Evolutionary conservation across 352 stramenopile genomes (phyloP), one percentile per base, ranked within the genome.

Genomic region (Phytophthora pisi): DNA sequence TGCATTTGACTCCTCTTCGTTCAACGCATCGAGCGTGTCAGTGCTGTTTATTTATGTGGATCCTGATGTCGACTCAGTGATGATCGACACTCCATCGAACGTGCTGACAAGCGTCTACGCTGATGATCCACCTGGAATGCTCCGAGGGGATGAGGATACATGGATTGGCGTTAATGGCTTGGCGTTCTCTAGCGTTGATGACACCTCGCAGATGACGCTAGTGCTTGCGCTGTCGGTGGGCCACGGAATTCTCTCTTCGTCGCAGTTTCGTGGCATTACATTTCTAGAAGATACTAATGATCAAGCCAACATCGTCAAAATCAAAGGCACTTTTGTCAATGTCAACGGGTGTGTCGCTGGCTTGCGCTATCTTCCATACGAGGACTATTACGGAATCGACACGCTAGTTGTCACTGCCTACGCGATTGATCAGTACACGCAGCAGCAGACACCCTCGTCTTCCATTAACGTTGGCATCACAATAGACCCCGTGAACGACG

Each of bases 401-500:
- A 54, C 50, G 16, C 66, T 93, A 16, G 18, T 65, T 24, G 73
- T 90, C 26, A 51, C 46, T 18, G 81, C 75, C 5, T 61, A 64
- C 18, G 78, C 82, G 9, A 24, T 84, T 13, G 82, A 91, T 46
- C 65, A 81, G 30, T 85, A 88, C 61, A 82, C 68, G 0, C 46
- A 61, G 4, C 72, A 86, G 18, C 26, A 74, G 30, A 81, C 79
- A 0, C 59, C 75, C 5, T 51, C 54, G 16, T 75, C 70, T 26
- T 70, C 54, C 0, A 46, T 74, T 0, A 59, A 45, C 1, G 60
- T 92, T 36, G 6, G 23, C 4, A 78, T 93, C 23, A 51, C 50
- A 1, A 61, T 92, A 16, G 56, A 85, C 13, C 59, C 81, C 0
- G 67, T 91, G 2, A 93, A 93, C 53, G 81, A 93, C 40, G 30